A percentile compares a stretch with the other conserved stretches of the same genome.
Evolutionary conservation across 1,139 yeast genomes (phyloP).

Genomic region (Hanseniaspora sp.): DNA sequence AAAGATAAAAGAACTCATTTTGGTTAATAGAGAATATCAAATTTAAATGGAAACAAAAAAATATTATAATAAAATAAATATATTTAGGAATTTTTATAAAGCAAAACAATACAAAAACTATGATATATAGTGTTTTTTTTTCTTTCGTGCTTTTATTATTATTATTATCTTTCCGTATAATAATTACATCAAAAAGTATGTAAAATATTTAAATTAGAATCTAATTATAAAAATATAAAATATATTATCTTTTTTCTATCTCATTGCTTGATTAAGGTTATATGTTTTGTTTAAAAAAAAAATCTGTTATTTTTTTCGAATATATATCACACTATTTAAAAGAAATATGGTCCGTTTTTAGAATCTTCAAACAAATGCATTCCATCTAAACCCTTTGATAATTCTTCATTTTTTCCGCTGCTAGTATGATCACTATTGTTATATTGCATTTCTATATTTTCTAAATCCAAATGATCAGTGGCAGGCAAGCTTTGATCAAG

Average conservation of each 20-base stretch:
- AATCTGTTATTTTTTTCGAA: background rate
- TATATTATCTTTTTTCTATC: too few relatives aligned
- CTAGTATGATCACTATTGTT: background rate
- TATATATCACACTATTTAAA: background rate
- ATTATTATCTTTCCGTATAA: background rate
- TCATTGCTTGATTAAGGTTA: too few relatives aligned
- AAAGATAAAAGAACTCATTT: conserved; percentile 31
- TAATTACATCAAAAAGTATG: too few relatives aligned
- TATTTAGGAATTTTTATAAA: background rate
- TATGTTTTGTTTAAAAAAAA: too few relatives aligned
- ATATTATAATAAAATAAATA: background rate
- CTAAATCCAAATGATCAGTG: background rate
- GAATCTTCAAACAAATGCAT: conserved; percentile 3
- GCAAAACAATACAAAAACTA: background rate
- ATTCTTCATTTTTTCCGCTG: background rate
- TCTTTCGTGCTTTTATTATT: background rate
- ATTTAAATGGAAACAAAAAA: background rate
- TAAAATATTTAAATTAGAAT: too few relatives aligned
- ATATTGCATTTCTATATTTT: background rate
- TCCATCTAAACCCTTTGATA: background rate
- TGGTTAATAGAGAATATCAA: conserved; percentile 1
- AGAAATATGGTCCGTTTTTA: background rate
- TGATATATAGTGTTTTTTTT: background rate
- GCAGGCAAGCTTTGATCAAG: background rate
- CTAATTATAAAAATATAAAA: too few relatives aligned